These are phyloP conservation scores for Heritiera littoralis DNA, from an alignment of 345 rosid species.

Conservation along the genomic window DNA sequence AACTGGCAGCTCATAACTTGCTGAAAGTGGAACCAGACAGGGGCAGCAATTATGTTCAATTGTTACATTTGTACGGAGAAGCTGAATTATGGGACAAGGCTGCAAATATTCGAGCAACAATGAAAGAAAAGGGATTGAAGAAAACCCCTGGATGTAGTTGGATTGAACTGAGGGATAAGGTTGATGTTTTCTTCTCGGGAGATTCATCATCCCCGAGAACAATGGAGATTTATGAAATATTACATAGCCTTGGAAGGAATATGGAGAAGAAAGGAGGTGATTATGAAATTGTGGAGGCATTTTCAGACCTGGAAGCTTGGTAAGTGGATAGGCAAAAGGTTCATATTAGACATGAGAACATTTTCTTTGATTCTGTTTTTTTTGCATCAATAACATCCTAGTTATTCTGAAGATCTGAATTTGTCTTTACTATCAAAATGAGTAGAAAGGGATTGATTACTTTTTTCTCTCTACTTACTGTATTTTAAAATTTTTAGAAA, in stretches of 20 bases:
- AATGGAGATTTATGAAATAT: constrained; percentile 42
- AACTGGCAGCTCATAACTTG: constrained; percentile 58
- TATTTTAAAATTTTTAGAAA: too few species aligned
- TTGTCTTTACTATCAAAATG: background rate
- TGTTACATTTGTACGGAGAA: constrained; percentile 68
- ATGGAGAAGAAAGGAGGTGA: constrained; percentile 38
- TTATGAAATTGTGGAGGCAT: constrained; percentile 17
- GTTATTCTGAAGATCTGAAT: background rate
- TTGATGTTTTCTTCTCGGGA: constrained; percentile 62
- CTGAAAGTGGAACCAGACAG: constrained; percentile 55
- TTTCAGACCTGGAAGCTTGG: background rate
- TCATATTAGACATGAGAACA: too few species aligned
- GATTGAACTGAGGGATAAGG: constrained; percentile 55
- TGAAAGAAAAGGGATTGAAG: constrained; percentile 69
- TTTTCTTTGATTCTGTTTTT: background rate
- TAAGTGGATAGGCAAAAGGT: background rate
- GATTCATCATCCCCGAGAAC: constrained; percentile 46
- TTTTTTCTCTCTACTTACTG: background rate
- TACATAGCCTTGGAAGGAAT: constrained; percentile 42
- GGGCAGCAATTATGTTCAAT: constrained; percentile 61
- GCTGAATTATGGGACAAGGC: constrained; percentile 60
- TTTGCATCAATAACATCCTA: background rate
- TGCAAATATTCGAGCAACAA: constrained; percentile 47
- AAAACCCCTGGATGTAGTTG: constrained; percentile 82
- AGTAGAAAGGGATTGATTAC: background rate